A percentile compares a stretch with the other conserved stretches of the same genome.
Conservation (phyloP, 2,329 filamentous ascomycete genomes). For the Colletotrichum plurivorum region DNA sequence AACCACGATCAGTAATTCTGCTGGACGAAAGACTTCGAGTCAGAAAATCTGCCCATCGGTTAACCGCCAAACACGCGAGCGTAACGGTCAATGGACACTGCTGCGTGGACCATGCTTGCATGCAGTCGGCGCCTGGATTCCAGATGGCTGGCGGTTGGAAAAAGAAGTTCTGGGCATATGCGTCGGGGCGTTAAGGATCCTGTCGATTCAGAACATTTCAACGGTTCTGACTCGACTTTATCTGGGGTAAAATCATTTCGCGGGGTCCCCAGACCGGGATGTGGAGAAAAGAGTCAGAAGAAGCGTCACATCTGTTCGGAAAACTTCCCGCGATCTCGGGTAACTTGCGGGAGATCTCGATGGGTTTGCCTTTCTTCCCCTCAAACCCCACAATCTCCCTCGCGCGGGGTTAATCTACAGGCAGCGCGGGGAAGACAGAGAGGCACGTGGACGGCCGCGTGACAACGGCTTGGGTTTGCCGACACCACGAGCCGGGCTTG, state of each 20-base stretch:
- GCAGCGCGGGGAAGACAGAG: no score
- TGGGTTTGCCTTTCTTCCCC: no score
- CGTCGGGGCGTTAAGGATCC: background rate
- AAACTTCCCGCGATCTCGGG: background rate
- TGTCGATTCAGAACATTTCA: background rate
- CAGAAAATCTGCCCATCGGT: constrained; percentile 16
- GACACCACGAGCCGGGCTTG: background rate
- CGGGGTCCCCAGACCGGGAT: constrained; percentile 9
- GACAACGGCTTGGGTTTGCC: background rate
- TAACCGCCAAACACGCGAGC: background rate
- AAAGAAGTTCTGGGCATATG: background rate
- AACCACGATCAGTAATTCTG: background rate
- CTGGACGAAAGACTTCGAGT: background rate
- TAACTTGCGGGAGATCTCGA: constrained; percentile 3
- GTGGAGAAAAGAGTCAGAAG: constrained; percentile 16
- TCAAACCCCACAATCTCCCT: background rate
- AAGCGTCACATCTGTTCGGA: background rate
- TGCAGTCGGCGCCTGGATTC: background rate
- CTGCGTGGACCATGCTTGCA: background rate
- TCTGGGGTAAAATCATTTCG: constrained; percentile 21
- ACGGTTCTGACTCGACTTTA: constrained; percentile 18
- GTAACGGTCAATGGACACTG: background rate
- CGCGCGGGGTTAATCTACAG: background rate
- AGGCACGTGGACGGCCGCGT: background rate
- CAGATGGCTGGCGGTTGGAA: background rate